Conservation (phyloP, 176 grass and related monocot genomes). For the Ensete glaucum region DNA sequence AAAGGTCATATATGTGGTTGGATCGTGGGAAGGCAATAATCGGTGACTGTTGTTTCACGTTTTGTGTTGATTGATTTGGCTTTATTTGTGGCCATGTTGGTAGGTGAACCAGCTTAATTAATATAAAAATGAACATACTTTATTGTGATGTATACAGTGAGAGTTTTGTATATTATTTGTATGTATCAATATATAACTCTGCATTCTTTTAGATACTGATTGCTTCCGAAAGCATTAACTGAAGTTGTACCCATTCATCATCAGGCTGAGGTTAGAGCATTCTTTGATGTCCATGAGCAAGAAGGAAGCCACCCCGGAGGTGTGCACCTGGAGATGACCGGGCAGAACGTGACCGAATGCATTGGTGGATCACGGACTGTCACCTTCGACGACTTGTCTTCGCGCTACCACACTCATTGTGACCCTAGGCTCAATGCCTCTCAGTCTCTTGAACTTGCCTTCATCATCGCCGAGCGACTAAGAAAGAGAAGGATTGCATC, state of each 20-base stretch:
- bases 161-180: neutral
- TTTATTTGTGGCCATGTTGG: neutral
- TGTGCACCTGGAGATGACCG: constrained; percentile 13
- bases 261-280: constrained; percentile 16
- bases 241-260: neutral
- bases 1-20: neutral
- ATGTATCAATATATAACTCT: neutral
- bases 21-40: neutral
- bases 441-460: constrained; percentile 77
- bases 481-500: constrained; percentile 58
- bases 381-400: constrained; percentile 8
- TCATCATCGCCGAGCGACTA: constrained; percentile 59
- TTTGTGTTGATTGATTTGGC: neutral
- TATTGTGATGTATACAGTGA: neutral
- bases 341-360: constrained; percentile 15
- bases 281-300: constrained; percentile 18
- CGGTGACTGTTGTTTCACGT: neutral
- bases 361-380: constrained; percentile 11
- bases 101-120: no score
- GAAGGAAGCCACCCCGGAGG: constrained; percentile 14
- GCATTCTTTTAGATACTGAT: neutral
- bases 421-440: constrained; percentile 87
- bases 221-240: neutral
- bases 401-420: constrained; percentile 18
- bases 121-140: neutral